phyloP scores from a whole-genome alignment of 2,329 filamentous ascomycete species.

The Tolypocladium amazonense region DNA sequence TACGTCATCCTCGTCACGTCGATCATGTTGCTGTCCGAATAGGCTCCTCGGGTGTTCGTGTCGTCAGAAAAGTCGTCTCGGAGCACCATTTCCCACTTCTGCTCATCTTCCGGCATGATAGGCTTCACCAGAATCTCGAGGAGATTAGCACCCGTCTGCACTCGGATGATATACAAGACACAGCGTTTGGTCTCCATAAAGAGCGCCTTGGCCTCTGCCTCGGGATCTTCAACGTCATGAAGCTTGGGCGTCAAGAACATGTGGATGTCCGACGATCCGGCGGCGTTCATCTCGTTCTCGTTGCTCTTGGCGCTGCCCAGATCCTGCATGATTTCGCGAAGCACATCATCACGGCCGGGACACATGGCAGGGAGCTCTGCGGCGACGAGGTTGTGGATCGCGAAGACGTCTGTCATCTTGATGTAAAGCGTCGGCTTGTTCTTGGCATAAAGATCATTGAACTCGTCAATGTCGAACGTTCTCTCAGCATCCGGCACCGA shows the following conservation, averaged over 20 bases:
- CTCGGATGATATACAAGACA: constrained; percentile 92
- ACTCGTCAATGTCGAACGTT: constrained; percentile 97
- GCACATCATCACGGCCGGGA: constrained; percentile 70
- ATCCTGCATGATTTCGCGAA: constrained; percentile 87
- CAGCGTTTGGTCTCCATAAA: constrained; percentile 99
- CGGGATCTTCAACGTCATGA: constrained; percentile 83
- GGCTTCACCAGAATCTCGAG: constrained; percentile 92
- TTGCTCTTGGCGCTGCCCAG: constrained; percentile 94
- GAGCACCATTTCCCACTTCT: constrained; percentile 74
- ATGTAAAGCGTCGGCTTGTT: constrained; percentile 98
- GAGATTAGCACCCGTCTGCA: constrained; percentile 85
- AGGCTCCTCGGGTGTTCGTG: constrained; percentile 67
- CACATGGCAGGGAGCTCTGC: constrained; percentile 70
- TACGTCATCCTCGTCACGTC: constrained; percentile 88
- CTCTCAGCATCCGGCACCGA: constrained; percentile 76
- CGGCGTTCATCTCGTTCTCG: constrained; percentile 82
- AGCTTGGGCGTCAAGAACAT: constrained; percentile 84
- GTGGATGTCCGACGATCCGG: constrained; percentile 80
- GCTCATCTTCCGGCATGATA: constrained; percentile 76
- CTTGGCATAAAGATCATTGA: constrained; percentile 93
- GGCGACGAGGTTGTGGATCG: constrained; percentile 81
- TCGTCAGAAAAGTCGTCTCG: constrained; percentile 65
- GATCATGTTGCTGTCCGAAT: constrained; percentile 77
- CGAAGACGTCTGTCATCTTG: constrained; percentile 96
- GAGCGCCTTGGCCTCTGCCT: constrained; percentile 80